Conservation (phyloP, 2,329 filamentous ascomycete species). For the Diaporthe sp. region DNA sequence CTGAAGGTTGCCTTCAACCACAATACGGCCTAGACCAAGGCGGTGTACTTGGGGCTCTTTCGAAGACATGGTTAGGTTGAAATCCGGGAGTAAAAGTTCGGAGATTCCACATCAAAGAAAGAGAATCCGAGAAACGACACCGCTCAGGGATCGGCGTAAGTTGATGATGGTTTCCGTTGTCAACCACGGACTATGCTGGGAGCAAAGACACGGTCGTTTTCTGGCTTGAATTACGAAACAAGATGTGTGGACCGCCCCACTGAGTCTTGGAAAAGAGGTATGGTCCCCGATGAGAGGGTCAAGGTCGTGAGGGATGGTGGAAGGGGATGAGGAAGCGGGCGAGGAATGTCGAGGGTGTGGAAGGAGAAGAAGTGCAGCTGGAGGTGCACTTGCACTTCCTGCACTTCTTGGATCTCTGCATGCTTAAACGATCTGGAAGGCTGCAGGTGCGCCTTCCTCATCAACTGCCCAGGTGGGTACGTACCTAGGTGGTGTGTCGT, state of each 20-base stretch:
- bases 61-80: background rate
- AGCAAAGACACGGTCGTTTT: too few relatives aligned
- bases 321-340: background rate
- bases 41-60: background rate
- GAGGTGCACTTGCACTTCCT: background rate
- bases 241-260: background rate
- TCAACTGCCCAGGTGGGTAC: background rate
- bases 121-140: too few relatives aligned
- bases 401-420: background rate
- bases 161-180: background rate
- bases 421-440: background rate
- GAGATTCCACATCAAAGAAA: background rate
- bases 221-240: background rate
- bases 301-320: background rate
- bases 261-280: background rate
- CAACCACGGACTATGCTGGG: background rate
- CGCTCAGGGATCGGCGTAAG: background rate
- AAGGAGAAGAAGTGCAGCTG: background rate
- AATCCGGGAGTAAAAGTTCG: accelerated
- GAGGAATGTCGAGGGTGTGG: background rate
- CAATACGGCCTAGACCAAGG: slow-evolving; percentile 13
- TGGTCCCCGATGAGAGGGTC: background rate
- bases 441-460: background rate
- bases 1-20: background rate
- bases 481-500: background rate